These are phyloP conservation scores for Kwoniella europaea DNA, from an alignment of 768 basidiomycete species.

Conservation along the genomic window DNA sequence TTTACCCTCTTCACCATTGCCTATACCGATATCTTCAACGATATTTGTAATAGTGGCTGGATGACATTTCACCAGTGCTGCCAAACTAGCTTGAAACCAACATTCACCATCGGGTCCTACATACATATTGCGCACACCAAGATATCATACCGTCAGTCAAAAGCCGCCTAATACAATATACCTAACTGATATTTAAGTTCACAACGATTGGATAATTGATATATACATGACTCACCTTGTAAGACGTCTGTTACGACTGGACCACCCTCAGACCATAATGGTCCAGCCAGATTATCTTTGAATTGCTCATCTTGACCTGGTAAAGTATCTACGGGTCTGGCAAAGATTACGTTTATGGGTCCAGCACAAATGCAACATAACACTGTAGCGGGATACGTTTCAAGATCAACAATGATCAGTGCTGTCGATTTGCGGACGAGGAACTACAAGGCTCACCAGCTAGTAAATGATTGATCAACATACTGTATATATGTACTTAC, in stretches of 20 bases:
- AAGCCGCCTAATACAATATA: no score
- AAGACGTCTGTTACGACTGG: neutral
- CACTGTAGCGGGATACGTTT: no score
- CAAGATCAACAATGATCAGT: no score
- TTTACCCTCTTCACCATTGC: neutral
- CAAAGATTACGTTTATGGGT: neutral
- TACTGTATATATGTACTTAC: no score
- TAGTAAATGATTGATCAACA: no score
- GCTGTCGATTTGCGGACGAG: no score
- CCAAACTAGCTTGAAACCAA: neutral
- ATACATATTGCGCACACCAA: no score
- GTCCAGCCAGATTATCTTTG: neutral
- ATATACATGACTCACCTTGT: neutral
- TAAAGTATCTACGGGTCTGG: neutral
- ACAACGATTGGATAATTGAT: no score
- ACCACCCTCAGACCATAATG: neutral
- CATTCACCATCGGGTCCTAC: neutral
- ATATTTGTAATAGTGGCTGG: neutral
- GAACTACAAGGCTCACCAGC: no score
- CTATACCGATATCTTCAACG: neutral
- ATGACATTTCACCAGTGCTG: neutral
- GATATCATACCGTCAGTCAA: no score
- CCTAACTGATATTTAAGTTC: no score
- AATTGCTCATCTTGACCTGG: neutral
- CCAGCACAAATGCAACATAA: no score